Conservation (phyloP, 78 protist genomes). For the Emiliania huxleyi region DNA sequence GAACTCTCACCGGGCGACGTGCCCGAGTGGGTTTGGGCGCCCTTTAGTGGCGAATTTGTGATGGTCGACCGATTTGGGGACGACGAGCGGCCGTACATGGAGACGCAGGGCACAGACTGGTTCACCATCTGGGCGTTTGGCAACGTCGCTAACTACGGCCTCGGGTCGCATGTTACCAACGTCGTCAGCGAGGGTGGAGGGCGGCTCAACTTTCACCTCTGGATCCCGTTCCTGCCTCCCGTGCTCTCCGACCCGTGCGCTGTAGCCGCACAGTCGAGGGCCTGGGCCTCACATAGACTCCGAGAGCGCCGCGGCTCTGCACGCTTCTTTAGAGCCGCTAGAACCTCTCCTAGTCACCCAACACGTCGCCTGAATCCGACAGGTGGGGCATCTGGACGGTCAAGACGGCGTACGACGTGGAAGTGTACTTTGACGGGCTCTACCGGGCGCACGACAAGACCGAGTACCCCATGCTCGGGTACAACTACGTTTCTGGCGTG, state of each 20-base stretch:
- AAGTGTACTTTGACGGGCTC: not conserved
- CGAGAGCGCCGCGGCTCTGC: too few relatives aligned
- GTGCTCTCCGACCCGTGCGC: too few relatives aligned
- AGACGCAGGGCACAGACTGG: not conserved
- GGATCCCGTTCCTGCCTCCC: too few relatives aligned
- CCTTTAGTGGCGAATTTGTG: not conserved
- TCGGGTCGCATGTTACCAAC: not conserved
- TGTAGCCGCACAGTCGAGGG: too few relatives aligned
- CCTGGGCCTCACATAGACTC: too few relatives aligned
- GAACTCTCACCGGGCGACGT: not conserved
- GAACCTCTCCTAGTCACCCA: too few relatives aligned
- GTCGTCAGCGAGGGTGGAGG: not conserved
- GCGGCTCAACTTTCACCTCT: not conserved
- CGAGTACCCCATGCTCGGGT: not conserved
- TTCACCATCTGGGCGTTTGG: not conserved
- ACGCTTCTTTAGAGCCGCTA: too few relatives aligned
- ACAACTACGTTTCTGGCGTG: not conserved
- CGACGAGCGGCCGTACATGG: not conserved
- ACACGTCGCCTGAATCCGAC: too few relatives aligned
- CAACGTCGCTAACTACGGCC: not conserved
- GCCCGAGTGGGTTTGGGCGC: not conserved
- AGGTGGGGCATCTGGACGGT: not conserved
- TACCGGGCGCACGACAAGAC: not conserved
- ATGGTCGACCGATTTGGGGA: not conserved
- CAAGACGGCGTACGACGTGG: not conserved